A percentile compares a stretch with the other conserved stretches of the same genome.
Evolutionary conservation across 371 early-diverging fungal genomes (phyloP).

Genomic region (Capillidium heterosporum): DNA sequence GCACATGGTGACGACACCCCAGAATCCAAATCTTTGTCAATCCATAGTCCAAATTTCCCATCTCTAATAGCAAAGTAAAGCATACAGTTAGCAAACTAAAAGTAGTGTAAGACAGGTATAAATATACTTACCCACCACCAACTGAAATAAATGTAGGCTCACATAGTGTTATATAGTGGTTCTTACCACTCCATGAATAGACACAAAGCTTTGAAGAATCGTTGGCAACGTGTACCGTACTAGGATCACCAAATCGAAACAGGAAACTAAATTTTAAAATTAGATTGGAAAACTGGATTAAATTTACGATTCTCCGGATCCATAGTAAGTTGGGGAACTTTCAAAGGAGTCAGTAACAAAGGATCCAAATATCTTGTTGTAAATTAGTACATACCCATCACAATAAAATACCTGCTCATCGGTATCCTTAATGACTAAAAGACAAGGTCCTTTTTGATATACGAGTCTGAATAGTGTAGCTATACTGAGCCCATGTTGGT

Average conservation of each 20-base stretch:
- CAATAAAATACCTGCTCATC: conserved; percentile 6
- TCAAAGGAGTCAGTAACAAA: conserved; percentile 54
- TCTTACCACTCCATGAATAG: conserved; percentile 70
- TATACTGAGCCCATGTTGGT: conserved; percentile 81
- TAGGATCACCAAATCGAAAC: conserved; percentile 3
- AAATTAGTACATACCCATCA: not conserved
- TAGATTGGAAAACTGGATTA: not conserved
- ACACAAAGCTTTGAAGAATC: conserved; percentile 21
- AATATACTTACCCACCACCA: conserved; percentile 61
- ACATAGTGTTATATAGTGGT: conserved; percentile 73
- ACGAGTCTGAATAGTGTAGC: conserved; percentile 50
- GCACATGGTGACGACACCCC: conserved; percentile 66
- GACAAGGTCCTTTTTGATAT: conserved; percentile 39
- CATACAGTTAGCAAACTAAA: not conserved
- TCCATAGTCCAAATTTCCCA: conserved; percentile 78
- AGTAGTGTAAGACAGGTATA: not conserved
- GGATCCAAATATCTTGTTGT: conserved; percentile 67
- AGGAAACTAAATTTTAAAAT: conserved; percentile 4
- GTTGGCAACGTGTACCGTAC: not conserved
- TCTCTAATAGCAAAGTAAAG: too few relatives aligned
- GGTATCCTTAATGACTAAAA: conserved; percentile 47
- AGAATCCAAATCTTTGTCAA: conserved; percentile 64
- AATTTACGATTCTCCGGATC: conserved; percentile 75
- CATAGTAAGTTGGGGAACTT: conserved; percentile 53
- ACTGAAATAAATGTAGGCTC: conserved; percentile 71